Conservation (phyloP, 768 basidiomycete species). For the Candolleomyces eurysporus region DNA sequence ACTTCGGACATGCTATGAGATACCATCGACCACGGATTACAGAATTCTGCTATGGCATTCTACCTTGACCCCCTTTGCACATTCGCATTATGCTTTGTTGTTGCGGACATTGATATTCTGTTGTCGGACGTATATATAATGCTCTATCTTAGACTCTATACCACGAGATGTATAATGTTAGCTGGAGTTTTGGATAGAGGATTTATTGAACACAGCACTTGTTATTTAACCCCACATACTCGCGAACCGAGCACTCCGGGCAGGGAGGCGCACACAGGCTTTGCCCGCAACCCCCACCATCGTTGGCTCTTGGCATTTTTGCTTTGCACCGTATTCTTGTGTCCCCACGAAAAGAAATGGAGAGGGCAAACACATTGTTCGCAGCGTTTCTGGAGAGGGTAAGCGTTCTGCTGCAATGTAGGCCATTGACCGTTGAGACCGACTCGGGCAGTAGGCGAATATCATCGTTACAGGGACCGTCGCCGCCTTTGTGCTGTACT, state of each 20-base stretch:
- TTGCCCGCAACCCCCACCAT: background rate
- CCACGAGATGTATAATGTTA: background rate
- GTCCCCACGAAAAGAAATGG: background rate
- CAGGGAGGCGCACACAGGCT: too few relatives aligned
- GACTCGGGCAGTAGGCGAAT: conserved; percentile 46
- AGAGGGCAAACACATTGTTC: background rate
- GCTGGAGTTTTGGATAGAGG: too few relatives aligned
- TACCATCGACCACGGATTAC: background rate
- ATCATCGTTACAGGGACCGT: conserved; percentile 52
- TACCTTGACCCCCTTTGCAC: too few relatives aligned
- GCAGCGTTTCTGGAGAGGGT: conserved; percentile 38
- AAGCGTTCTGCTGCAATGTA: conserved; percentile 7
- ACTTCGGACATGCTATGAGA: background rate
- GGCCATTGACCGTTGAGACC: too few relatives aligned
- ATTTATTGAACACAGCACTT: too few relatives aligned
- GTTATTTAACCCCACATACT: too few relatives aligned
- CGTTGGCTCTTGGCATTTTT: background rate
- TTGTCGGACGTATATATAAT: background rate
- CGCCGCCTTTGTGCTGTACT: conserved; percentile 50
- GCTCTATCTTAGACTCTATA: background rate
- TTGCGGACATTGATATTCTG: background rate
- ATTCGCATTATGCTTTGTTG: too few relatives aligned
- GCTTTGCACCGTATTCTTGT: background rate
- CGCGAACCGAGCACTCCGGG: too few relatives aligned
- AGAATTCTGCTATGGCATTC: background rate